phyloP scores from a whole-genome alignment of 140 eudicot genomes.

The Anethum foeniculum region DNA sequence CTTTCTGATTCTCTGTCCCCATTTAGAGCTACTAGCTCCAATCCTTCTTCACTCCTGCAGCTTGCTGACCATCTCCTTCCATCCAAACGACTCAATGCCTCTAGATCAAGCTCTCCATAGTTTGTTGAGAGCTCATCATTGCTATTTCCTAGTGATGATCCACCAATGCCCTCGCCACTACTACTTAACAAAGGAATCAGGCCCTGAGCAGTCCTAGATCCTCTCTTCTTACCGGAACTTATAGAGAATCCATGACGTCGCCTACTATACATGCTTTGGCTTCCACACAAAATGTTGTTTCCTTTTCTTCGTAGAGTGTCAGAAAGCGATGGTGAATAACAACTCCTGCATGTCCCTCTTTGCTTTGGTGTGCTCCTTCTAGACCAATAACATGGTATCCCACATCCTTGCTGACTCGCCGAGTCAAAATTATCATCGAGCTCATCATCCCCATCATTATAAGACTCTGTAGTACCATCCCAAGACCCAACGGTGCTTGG shows the following conservation, averaged over 20 bases:
- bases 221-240: constrained; percentile 51
- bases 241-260: constrained; percentile 39
- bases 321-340: constrained; percentile 83
- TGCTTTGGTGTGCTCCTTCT: constrained; percentile 68
- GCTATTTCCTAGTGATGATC: constrained; percentile 53
- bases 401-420: constrained; percentile 81
- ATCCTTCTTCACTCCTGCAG: constrained; percentile 77
- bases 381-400: constrained; percentile 96
- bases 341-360: constrained; percentile 52
- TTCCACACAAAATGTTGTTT: constrained; percentile 71
- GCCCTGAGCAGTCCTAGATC: constrained; percentile 51
- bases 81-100: constrained; percentile 88
- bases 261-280: constrained; percentile 44
- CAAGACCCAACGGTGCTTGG: constrained; percentile 87
- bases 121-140: constrained; percentile 85
- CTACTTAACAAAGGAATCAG: constrained; percentile 64
- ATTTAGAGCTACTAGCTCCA: constrained; percentile 58
- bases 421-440: constrained; percentile 67
- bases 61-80: constrained; percentile 94
- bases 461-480: constrained; percentile 72
- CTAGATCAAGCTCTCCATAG: constrained; percentile 82
- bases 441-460: constrained; percentile 61
- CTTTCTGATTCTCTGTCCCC: constrained; percentile 54
- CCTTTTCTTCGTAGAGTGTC: constrained; percentile 81
- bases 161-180: constrained; percentile 50